Conservation (phyloP, 1,284 basidiomycete genomes). For the Irpex lacteus region DNA sequence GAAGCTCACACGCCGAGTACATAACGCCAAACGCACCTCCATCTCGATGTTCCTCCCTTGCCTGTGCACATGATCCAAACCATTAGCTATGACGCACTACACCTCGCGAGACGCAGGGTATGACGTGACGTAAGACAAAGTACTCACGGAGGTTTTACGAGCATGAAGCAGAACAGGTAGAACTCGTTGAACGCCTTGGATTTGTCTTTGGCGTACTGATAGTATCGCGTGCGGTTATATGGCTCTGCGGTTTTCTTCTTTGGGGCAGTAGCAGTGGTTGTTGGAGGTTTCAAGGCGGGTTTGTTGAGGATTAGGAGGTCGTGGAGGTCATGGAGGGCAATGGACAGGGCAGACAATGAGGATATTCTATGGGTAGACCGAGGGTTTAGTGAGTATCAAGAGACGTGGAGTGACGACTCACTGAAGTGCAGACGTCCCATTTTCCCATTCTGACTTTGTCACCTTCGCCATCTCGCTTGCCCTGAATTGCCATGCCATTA, state of each 20-base stretch:
- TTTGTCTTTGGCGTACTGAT: constrained; percentile 44
- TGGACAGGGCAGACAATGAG: constrained; percentile 45
- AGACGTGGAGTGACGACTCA: constrained; percentile 32
- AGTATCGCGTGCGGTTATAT: constrained; percentile 57
- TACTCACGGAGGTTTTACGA: constrained; percentile 64
- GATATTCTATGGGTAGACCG: constrained; percentile 48
- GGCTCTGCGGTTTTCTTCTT: constrained; percentile 34
- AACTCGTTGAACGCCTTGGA: constrained; percentile 57
- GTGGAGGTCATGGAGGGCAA: constrained; percentile 58
- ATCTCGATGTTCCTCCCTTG: constrained; percentile 74
- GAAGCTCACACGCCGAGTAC: background rate
- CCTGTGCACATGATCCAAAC: constrained; percentile 31
- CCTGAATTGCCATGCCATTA: constrained; percentile 70
- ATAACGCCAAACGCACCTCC: constrained; percentile 44
- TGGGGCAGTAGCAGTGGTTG: constrained; percentile 20
- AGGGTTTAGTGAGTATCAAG: background rate
- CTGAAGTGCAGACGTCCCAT: constrained; percentile 55
- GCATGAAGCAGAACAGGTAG: constrained; percentile 64
- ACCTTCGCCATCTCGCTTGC: constrained; percentile 70
- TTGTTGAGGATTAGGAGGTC: constrained; percentile 54
- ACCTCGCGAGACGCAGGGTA: background rate
- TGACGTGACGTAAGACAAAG: background rate
- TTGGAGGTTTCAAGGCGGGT: constrained; percentile 26
- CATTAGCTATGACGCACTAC: background rate
- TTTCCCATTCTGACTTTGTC: constrained; percentile 63